Base-by-base conservation (phyloP, 2,329 filamentous ascomycete species). In the Colletotrichum kahawae region DNA sequence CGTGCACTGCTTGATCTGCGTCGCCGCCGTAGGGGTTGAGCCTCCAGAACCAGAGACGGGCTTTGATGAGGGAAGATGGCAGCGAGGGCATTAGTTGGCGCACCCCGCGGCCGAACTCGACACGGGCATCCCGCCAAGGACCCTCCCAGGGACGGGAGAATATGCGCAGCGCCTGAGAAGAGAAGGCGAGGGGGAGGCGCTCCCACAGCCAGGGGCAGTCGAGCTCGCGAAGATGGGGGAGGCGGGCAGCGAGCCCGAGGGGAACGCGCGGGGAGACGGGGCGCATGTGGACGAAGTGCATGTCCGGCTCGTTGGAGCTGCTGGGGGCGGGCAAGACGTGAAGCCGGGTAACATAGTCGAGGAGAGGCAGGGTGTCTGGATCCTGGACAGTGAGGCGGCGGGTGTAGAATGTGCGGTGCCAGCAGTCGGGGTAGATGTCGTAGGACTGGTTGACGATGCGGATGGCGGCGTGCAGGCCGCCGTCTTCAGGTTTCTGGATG, bases 121-220 rank as follows among this genome's bases (percentile, higher is more conserved):
- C 24, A 21, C 36, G 36, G 24, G 36, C 36, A 48, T 65, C 62
- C 10, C 38, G 36, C 24, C 36, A 65, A 48, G 36, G 36, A 27
- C 62, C 36, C 48, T 51, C 36, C 36, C 24, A 48, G 8, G 8
- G n/a, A 36, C 36, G 62, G 62, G 24, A 14, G 18, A 18, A 65
- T 48, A 48, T 51, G 16, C 36, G 34, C 24, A 65, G 62, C 36
- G 36, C 24, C 36, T 65, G 14, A 7, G 62, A 65, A 14, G 21
- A 65, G 36, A 65, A 65, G 62, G 62, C 62, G 9, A 29, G 21
- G 34, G 62, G 36, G 5, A 51, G 71, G 64, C 76, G 76, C 74
- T 80, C 78, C 78, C 78, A 77, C 48, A 80, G 66, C 76, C 77
- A 80, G 59, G 78, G 78, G 27, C 43, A 56, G 12, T 69, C 43